A percentile compares a stretch with the other conserved stretches of the same genome.
These are phyloP conservation scores for Ilex paraguariensis DNA, from an alignment of 305 asterid genomes.

Conservation along the genomic window DNA sequence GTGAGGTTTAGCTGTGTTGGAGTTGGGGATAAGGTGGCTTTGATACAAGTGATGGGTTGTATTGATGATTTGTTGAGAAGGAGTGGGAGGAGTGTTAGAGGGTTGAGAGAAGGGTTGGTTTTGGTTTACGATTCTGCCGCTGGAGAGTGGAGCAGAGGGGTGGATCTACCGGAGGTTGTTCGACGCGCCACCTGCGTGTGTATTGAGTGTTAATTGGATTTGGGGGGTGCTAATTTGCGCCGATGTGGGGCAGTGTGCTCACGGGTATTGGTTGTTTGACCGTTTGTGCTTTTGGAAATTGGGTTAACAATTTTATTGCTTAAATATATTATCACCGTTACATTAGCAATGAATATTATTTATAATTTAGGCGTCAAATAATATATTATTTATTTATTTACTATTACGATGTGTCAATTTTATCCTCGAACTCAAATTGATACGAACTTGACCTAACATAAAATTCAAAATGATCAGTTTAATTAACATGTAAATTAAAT, in stretches of 20 bases:
- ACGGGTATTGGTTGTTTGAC: constrained; percentile 15
- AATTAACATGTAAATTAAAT: no score
- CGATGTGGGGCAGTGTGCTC: not conserved
- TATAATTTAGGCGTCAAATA: no score
- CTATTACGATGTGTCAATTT: no score
- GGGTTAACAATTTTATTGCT: not conserved
- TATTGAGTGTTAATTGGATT: constrained; percentile 55
- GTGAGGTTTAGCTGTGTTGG: constrained; percentile 77
- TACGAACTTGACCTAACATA: no score
- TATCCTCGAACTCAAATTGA: no score
- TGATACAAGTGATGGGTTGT: constrained; percentile 72
- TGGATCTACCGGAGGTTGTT: constrained; percentile 67
- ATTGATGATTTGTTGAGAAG: constrained; percentile 63
- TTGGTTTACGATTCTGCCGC: constrained; percentile 47
- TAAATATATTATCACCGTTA: no score
- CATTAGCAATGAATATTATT: no score
- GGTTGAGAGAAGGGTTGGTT: constrained; percentile 59
- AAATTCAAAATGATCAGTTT: no score
- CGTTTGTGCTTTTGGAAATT: constrained; percentile 2
- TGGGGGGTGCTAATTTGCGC: constrained; percentile 3
- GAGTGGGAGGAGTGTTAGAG: constrained; percentile 63
- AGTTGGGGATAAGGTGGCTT: constrained; percentile 52
- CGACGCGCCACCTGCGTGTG: constrained; percentile 90
- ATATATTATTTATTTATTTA: no score
- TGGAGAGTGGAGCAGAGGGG: constrained; percentile 65